Base-by-base conservation (phyloP, 306 rosid genomes). In the Lithocarpus polystachyus region DNA sequence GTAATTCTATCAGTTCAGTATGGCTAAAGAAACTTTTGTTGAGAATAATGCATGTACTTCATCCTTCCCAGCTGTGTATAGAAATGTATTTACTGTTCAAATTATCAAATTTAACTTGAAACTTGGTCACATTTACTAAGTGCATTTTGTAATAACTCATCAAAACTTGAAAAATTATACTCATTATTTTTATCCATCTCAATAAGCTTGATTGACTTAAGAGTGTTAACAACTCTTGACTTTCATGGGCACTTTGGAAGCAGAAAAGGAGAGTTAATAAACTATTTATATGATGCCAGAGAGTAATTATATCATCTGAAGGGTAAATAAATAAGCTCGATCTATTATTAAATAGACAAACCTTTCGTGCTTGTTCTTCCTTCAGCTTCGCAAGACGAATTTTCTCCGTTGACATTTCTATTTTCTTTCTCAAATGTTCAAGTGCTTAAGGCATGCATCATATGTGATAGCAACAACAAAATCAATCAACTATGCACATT, bases 401-500 rank as follows among this genome's bases (percentile, higher is more conserved):
- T 88, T 71, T 89, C 84, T 95, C 99, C 0, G 98, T 89, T 67
- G 92, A 74, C 62, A 56, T 56, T 86, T 95, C 98, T 75, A 95
- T 91, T 88, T 95, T 95, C 91, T 89, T 92, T 82, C 99, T 87
- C 87, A 95, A 65, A 86, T 75, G 97, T 79, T 92, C 99, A 77
- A 90, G 97, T 22, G 96, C 99, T 95, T 82, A 68, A 86, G 78
- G 80, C 28, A 84, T 79, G 80, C 80, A 84, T 43, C 83, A 80
- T 26, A 75, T 40, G 70, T 59, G 70, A 71, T 59, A 76, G 62
- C 55, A 76, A 53, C 57, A 55, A 84, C 52, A 76, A 82, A 74
- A 75, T 80, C 82, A 87, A 74, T 77, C 79, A 81, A 81, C 51
- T 19, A 74, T 15, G 59, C 80, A 69, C 71, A 81, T 59, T 33